Conservation (phyloP, 2,329 filamentous ascomycete genomes). For the Pseudogymnoascus sp. region DNA sequence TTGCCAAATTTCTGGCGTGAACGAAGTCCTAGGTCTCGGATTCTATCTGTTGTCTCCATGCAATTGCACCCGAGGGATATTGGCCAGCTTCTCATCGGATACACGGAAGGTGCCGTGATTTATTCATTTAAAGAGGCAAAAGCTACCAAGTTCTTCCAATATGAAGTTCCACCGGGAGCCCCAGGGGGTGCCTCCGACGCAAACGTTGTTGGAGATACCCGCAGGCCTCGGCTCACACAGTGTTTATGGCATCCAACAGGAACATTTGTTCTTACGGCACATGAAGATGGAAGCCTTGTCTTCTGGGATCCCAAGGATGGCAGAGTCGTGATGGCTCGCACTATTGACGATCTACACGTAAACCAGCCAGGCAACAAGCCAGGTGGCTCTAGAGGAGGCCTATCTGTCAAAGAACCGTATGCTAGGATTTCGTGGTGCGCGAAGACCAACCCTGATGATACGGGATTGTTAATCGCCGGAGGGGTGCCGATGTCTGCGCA, state of each 20-base stretch:
- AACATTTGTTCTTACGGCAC: constrained; percentile 27
- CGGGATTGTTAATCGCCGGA: constrained; percentile 77
- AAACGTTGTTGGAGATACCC: constrained; percentile 49
- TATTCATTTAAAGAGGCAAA: constrained; percentile 94
- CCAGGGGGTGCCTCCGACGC: constrained; percentile 65
- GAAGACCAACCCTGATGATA: constrained; percentile 89
- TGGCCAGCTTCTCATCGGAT: constrained; percentile 85
- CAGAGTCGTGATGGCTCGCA: constrained; percentile 74
- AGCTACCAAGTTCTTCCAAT: constrained; percentile 71
- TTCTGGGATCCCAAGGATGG: constrained; percentile 94
- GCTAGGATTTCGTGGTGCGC: constrained; percentile 84
- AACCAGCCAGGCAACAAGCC: constrained; percentile 52
- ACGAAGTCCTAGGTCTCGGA: constrained; percentile 57
- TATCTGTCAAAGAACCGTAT: constrained; percentile 64
- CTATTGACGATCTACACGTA: constrained; percentile 64
- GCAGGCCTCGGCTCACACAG: constrained; percentile 70
- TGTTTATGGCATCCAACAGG: constrained; percentile 90
- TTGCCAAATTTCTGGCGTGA: constrained; percentile 83
- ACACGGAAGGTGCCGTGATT: constrained; percentile 75
- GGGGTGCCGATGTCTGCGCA: constrained; percentile 61
- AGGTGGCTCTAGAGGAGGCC: constrained; percentile 39
- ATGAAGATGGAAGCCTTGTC: constrained; percentile 71
- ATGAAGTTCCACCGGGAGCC: constrained; percentile 71
- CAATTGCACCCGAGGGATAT: constrained; percentile 87
- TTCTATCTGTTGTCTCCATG: constrained; percentile 64